Evolutionary conservation across 169 alveolate species (phyloP).

Genomic region (Ichthyophthirius multifiliis): DNA sequence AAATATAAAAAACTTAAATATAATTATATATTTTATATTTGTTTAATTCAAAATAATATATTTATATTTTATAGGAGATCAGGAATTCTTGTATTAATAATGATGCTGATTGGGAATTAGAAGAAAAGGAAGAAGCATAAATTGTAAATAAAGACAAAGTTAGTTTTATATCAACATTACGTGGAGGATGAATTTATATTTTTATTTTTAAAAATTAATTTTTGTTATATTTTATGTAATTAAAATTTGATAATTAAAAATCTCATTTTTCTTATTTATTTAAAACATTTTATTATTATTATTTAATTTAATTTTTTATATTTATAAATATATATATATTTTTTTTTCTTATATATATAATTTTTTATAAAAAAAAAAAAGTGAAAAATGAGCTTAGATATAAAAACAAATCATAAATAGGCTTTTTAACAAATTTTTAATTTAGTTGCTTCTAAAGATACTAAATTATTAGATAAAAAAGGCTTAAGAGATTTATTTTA

Average conservation of each 20-base stretch:
- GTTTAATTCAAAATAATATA: not conserved
- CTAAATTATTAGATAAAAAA: slow-evolving; percentile 22
- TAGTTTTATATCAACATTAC: slow-evolving; percentile 94
- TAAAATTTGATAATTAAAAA: no score
- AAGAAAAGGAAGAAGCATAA: slow-evolving; percentile 81
- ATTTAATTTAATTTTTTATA: no score
- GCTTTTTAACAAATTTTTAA: slow-evolving; percentile 40
- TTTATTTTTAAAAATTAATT: no score
- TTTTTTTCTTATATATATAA: no score
- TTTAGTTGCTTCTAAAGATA: slow-evolving; percentile 33
- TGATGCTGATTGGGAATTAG: slow-evolving; percentile 95
- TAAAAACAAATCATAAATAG: slow-evolving; percentile 31
- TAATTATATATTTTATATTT: not conserved
- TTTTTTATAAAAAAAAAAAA: not conserved
- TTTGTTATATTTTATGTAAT: no score
- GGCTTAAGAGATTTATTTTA: slow-evolving; percentile 36
- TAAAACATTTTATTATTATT: no score
- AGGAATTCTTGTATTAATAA: slow-evolving; percentile 93
- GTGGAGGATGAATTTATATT: slow-evolving; percentile 90
- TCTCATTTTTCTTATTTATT: no score
- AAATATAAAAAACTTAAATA: not conserved
- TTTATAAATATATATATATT: no score
- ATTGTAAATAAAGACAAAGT: slow-evolving; percentile 80
- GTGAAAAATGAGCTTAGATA: slow-evolving; percentile 34
- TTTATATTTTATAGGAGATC: slow-evolving; percentile 60